Base-by-base conservation (phyloP, 2,329 filamentous ascomycete species). In the Capronia epimyces region DNA sequence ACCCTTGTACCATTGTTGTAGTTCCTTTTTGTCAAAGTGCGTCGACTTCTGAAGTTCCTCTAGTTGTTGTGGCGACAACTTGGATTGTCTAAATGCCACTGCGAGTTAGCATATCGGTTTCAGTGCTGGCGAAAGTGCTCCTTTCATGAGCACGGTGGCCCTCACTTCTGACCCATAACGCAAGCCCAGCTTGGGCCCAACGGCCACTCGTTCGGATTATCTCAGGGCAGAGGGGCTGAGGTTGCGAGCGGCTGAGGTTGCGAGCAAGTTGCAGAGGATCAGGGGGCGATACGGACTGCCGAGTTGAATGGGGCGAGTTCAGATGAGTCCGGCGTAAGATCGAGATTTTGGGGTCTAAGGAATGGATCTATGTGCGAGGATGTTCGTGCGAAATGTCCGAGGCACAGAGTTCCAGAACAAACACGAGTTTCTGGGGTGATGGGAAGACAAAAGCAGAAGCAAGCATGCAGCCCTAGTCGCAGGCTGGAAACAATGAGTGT, bases 1-100 rank as follows among this genome's bases (percentile, higher is more conserved):
- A 95, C 93, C 93, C 80, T 97, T 97, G 74, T 98, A 97, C 93
- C 93, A 98, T 83, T 97, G 91, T 71, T 98, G 93, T 68, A 98
- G 73, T 73, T 98, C 93, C 78, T 97, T 97, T 84, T 96, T 96
- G 73, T 98, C 93, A 67, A 98, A 98, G 72, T 97, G 89, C 59
- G 93, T 98, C 55, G 89, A 89, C 76, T 89, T 93, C 70, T 97
- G 90, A 62, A 98, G 83, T 72, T 98, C 93, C 61, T 81, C 82
- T 67, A 98, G 86, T 79, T 98, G 89, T 71, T 95, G 86, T 69
- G 93, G 88, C 52, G 90, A 95, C 69, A 98, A 86, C 78, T 97
- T 98, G 64, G 91, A 97, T 78, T 97, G 93, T 74, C 93, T 98
- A 8, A 42, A 42, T n/a, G 16, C 3, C n/a, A 20, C 18, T 37